A percentile compares a stretch with the other conserved stretches of the same genome.
phyloP scores from a whole-genome alignment of 805 yeast species.

The Myxozyma sirexii region DNA sequence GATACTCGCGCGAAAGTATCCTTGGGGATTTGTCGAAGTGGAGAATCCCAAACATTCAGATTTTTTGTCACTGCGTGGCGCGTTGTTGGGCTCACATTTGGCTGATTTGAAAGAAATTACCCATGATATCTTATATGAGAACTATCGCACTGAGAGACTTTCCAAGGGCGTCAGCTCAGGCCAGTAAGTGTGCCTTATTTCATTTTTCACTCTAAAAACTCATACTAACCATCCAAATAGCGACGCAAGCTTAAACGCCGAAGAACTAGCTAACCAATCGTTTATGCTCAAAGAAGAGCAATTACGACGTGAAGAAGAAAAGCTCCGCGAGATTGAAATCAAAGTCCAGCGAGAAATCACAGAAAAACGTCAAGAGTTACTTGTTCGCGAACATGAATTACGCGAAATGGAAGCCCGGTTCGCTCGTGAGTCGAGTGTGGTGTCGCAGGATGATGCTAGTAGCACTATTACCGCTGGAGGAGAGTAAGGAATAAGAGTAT shows the following conservation, averaged over 20 bases:
- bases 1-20: slow-evolving; percentile 58
- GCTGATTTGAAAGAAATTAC: slow-evolving; percentile 81
- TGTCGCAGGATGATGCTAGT: slow-evolving; percentile 17
- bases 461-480: slow-evolving; percentile 10
- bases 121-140: slow-evolving; percentile 73
- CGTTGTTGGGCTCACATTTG: slow-evolving; percentile 78
- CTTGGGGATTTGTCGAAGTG: slow-evolving; percentile 65
- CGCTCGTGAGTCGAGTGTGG: slow-evolving; percentile 28
- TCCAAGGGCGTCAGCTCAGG: slow-evolving; percentile 42
- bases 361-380: slow-evolving; percentile 43
- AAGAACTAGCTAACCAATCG: slow-evolving; percentile 46
- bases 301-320: slow-evolving; percentile 46
- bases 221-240: no score
- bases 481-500: not conserved
- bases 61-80: slow-evolving; percentile 57
- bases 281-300: slow-evolving; percentile 47
- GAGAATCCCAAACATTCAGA: slow-evolving; percentile 47
- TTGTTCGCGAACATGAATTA: slow-evolving; percentile 47
- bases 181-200: slow-evolving; percentile 2
- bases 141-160: slow-evolving; percentile 76
- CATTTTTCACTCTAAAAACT: no score
- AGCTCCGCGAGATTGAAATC: slow-evolving; percentile 45
- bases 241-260: slow-evolving; percentile 41
- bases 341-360: slow-evolving; percentile 46
- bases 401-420: slow-evolving; percentile 45